Evolutionary conservation across 139 green algal genomes (phyloP), one percentile per base, ranked within the genome.

Genomic region (Limnomonas spitsbergensis): DNA sequence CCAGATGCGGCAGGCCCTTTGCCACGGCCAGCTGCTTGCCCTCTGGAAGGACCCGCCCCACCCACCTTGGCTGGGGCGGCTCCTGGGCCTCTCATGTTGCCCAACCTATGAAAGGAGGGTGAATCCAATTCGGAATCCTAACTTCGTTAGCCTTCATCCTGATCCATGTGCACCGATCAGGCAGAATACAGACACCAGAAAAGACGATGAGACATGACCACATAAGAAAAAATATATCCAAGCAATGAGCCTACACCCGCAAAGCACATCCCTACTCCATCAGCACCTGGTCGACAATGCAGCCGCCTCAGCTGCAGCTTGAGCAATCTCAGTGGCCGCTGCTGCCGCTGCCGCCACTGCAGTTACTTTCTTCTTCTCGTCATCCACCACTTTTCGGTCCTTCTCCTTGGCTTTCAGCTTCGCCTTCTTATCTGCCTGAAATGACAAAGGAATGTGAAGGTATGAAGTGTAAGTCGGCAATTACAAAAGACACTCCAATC

Each of bases 351-450:
- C 81, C 36, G 73, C 83, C 75, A 77, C 84, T 14, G 73, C 80
- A 67, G 71, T 70, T 42, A 76, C 79, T 38, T 69, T 66, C 40
- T 80, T 82, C 69, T 77, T 83, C 38, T 78, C 81, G 0, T 56
- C 83, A 2, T 56, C 79, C 56, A 70, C 80, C 2, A 32, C 78
- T 42, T 90, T 82, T 42, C 83, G 78, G 74, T 92, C 89, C 47
- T 88, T 87, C 72, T 93, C 88, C 78, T 86, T 88, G 32, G 85
- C 89, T 72, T 91, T 92, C 75, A 90, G 87, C 61, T 79, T 79
- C 0, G 89, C 88, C 36, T 89, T 87, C 78, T 94, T 93, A 4
- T 90, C 88, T 4, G 87, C 90, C 88, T 94, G 87, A 37, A 82
- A 40, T 31, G 78, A 61, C 24, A 38, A 35, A 42, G 29, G 4